These are phyloP conservation scores for Ogataea minuta DNA, from an alignment of 805 yeast species.

Conservation along the genomic window DNA sequence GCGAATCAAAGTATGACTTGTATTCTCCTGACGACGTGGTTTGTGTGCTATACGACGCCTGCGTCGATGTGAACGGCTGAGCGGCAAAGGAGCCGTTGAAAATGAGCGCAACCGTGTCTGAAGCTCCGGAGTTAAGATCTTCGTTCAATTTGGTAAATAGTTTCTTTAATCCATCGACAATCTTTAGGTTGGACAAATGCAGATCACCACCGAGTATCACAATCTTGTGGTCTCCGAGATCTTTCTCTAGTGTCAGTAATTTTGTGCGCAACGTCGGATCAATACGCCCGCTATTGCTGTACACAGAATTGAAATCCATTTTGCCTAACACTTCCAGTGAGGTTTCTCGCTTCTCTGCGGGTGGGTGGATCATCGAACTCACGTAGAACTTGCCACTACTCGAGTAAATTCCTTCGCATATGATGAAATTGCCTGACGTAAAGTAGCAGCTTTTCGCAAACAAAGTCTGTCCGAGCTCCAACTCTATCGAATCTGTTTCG, in stretches of 20 bases:
- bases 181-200: constrained; percentile 56
- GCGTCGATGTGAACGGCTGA: constrained; percentile 56
- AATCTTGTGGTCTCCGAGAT: constrained; percentile 54
- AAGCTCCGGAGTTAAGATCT: constrained; percentile 36
- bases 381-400: constrained; percentile 72
- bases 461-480: constrained; percentile 61
- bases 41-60: constrained; percentile 48
- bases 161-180: constrained; percentile 64
- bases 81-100: constrained; percentile 80
- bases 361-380: constrained; percentile 79
- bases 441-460: constrained; percentile 66
- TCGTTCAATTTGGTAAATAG: constrained; percentile 54
- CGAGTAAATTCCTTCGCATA: constrained; percentile 83
- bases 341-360: constrained; percentile 69
- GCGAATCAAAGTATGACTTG: constrained; percentile 66
- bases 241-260: constrained; percentile 55
- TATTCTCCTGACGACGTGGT: constrained; percentile 52
- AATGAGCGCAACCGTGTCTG: constrained; percentile 64
- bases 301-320: constrained; percentile 54
- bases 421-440: constrained; percentile 70
- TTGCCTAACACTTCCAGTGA: constrained; percentile 75
- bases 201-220: constrained; percentile 76
- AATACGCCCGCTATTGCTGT: constrained; percentile 44
- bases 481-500: constrained; percentile 66
- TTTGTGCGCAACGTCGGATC: constrained; percentile 58